phyloP scores from a whole-genome alignment of 345 rosid genomes.

The Eucalyptus cloeziana region DNA sequence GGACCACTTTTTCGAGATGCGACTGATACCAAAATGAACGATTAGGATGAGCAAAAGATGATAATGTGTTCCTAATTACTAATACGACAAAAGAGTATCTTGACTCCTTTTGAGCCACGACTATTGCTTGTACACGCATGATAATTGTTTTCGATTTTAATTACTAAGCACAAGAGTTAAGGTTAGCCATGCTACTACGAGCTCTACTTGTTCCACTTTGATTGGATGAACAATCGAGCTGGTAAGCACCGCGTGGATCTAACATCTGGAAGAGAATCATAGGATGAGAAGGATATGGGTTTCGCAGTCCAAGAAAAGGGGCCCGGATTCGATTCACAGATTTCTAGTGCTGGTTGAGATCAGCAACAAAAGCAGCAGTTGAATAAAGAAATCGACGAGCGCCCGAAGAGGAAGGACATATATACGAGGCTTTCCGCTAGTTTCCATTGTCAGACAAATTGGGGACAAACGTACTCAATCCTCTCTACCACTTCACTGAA shows the following conservation, averaged over 20 bases:
- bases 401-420: not conserved
- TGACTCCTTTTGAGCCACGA: not conserved
- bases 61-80: not conserved
- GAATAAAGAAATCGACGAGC: not conserved
- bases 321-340: constrained; percentile 2
- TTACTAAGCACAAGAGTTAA: not conserved
- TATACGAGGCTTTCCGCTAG: not conserved
- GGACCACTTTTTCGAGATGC: not conserved
- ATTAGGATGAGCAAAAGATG: not conserved
- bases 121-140: not conserved
- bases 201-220: not conserved
- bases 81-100: not conserved
- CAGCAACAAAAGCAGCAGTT: not conserved
- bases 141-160: not conserved
- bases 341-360: constrained; percentile 10
- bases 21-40: not conserved
- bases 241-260: not conserved
- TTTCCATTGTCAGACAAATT: constrained; percentile 13
- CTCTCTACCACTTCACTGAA: not conserved
- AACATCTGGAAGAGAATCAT: not conserved
- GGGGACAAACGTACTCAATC: constrained; percentile 6
- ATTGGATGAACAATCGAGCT: not conserved
- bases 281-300: not conserved
- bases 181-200: not conserved
- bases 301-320: not conserved